These are phyloP conservation scores for Glycyrrhiza uralensis DNA, from an alignment of 306 rosid genomes.

Conservation along the genomic window DNA sequence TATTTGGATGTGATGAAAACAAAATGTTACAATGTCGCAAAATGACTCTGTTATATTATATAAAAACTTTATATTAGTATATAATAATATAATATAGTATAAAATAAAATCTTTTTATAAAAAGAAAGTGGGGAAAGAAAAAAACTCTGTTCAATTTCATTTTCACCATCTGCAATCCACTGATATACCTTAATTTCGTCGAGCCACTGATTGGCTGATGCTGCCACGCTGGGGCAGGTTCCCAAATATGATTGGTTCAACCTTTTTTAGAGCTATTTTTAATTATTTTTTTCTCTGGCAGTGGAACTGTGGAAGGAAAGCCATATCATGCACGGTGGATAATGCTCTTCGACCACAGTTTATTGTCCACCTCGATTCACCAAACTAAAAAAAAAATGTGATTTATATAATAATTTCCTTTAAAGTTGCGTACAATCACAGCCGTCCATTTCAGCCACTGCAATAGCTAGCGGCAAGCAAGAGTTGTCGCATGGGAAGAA, in stretches of 20 bases:
- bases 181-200: constrained; percentile 90
- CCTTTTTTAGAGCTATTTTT: constrained; percentile 28
- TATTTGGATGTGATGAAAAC: constrained; percentile 26
- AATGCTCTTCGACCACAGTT: constrained; percentile 27
- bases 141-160: neutral
- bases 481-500: constrained; percentile 25
- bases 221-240: constrained; percentile 55
- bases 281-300: neutral
- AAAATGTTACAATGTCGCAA: neutral
- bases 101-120: neutral
- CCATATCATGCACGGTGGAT: constrained; percentile 37
- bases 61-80: too few relatives aligned
- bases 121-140: neutral
- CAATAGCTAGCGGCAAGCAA: constrained; percentile 13
- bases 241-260: constrained; percentile 52
- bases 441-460: constrained; percentile 45
- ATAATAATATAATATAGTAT: too few relatives aligned
- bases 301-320: too few relatives aligned
- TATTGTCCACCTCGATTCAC: constrained; percentile 34
- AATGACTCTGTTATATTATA: neutral
- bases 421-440: constrained; percentile 45
- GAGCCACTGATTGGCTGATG: constrained; percentile 69
- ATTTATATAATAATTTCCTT: too few relatives aligned
- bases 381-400: neutral
- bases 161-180: neutral